Base-by-base conservation (phyloP, 306 rosid species). In the Dicorynia guianensis region DNA sequence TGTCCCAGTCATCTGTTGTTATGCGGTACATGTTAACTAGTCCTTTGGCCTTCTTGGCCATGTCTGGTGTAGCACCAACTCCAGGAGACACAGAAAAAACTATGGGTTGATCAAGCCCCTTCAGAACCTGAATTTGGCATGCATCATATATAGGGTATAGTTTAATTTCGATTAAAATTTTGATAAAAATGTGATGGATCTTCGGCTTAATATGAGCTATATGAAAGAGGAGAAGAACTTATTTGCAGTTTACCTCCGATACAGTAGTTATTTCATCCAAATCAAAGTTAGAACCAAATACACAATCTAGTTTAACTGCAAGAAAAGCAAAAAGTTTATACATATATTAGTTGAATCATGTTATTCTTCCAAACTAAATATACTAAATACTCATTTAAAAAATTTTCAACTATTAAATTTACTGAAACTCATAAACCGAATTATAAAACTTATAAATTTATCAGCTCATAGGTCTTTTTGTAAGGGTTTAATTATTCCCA, bases 1-100 rank as follows among this genome's bases (percentile, higher is more conserved):
- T 8, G 81, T 92, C 96, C 97, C 97, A 90, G 25, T 88, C 96
- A 82, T 92, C 97, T 44, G 84, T 91, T 25, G 96, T 90, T 82
- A 90, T 73, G 43, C 93, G 85, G 67, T 90, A 92, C 84, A 78
- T 81, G 76, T 88, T 88, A 47, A 75, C 97, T 11, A 88, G 53
- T 67, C 82, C 72, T 75, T 64, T 85, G 11, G 90, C 69, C 25
- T 3, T 62, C 63, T 77, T 42, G 65, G 91, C 97, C 91, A 87
- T 81, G 13, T 67, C 36, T 18, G 92, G 92, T n/a, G 93, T 88
- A 67, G 63, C 93, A 52, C 70, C 48, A 17, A 89, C 87, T 69
- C 97, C 96, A 44, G 96, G 97, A 76, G 97, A 92, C 60, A 90
- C 33, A 55, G 96, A 88, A 75, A 87, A 54, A 71, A 85, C 17